A percentile compares a stretch with the other conserved stretches of the same genome.
These are phyloP conservation scores for Scutellaria baicalensis DNA, from an alignment of 257 asterid species.

Conservation along the genomic window DNA sequence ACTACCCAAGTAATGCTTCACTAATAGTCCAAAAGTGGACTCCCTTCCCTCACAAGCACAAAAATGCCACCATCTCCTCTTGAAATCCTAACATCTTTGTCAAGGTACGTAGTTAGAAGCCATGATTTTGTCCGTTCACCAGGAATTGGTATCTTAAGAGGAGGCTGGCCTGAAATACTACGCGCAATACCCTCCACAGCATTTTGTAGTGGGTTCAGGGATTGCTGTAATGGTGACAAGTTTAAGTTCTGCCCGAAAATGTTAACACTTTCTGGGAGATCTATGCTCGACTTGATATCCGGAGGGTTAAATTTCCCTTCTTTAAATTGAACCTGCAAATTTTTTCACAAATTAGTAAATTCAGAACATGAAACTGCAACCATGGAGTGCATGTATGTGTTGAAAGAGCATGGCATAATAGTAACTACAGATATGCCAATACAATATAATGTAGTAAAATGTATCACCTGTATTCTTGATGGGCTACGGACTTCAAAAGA, in stretches of 20 bases:
- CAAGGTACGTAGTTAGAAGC: conserved; percentile 82
- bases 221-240: conserved; percentile 56
- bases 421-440: no score
- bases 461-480: conserved; percentile 72
- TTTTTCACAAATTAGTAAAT: neutral
- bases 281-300: conserved; percentile 72
- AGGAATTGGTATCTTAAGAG: conserved; percentile 77
- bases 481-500: conserved; percentile 78
- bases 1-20: neutral
- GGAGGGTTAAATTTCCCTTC: conserved; percentile 89
- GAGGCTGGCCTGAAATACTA: conserved; percentile 76
- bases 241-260: conserved; percentile 76
- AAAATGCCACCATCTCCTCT: conserved; percentile 97
- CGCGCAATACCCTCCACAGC: conserved; percentile 61
- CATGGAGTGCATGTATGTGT: neutral
- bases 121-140: conserved; percentile 70
- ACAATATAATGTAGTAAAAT: neutral
- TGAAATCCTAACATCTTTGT: conserved; percentile 79
- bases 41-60: conserved; percentile 90
- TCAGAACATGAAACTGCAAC: neutral
- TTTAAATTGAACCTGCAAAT: conserved; percentile 69
- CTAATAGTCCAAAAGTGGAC: conserved; percentile 53
- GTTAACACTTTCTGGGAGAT: conserved; percentile 62
- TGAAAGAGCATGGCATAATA: neutral
- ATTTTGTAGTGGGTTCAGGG: conserved; percentile 59